Percentiles rank a stretch among this genome's conserved stretches.
phyloP scores from a whole-genome alignment of 2,329 filamentous ascomycete genomes.

The Coniochaeta sp. region DNA sequence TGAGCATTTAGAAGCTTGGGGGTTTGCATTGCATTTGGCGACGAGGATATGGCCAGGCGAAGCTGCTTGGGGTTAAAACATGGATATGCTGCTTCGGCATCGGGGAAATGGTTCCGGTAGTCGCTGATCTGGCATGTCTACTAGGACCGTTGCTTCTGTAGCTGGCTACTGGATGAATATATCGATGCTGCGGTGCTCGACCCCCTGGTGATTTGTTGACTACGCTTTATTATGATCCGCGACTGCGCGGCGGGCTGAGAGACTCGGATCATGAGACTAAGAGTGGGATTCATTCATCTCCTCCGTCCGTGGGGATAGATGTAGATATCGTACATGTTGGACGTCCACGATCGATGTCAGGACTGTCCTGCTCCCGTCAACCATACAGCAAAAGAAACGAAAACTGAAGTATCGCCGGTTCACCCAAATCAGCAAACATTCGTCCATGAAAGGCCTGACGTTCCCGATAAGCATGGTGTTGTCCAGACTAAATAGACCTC shows the following conservation, averaged over 20 bases:
- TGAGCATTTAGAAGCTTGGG: no score
- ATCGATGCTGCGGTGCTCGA: no score
- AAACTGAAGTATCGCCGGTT: background rate
- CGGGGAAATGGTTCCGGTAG: no score
- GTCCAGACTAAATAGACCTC: background rate
- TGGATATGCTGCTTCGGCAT: no score
- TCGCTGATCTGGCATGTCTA: no score
- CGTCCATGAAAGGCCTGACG: background rate
- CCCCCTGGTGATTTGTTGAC: no score
- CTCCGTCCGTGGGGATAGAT: background rate
- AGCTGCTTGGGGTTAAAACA: no score
- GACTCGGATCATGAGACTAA: background rate
- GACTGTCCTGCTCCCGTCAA: background rate
- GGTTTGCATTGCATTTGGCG: background rate
- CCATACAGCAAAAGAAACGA: background rate
- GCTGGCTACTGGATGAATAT: no score
- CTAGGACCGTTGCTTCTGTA: no score
- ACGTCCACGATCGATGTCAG: background rate
- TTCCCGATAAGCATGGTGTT: background rate
- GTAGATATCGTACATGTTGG: background rate
- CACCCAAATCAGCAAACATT: background rate
- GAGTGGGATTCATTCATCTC: slow-evolving; percentile 1
- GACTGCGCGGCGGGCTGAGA: no score
- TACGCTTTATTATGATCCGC: no score
- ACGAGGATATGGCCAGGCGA: no score